Conservation (phyloP, 148 eudicot species). For the Vaccinium myrtillus region DNA sequence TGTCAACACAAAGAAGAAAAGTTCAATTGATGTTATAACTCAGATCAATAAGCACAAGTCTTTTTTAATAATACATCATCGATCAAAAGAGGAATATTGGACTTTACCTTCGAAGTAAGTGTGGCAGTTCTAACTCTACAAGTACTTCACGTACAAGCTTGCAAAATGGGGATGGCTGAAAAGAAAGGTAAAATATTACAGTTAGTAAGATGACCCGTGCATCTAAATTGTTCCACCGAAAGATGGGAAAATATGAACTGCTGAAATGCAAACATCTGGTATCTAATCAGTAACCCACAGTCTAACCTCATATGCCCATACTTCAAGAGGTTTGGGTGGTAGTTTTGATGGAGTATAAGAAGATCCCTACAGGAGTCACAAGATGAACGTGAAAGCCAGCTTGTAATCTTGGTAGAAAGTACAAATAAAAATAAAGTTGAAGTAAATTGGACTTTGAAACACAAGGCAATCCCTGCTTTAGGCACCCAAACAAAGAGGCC, state of each 20-base stretch:
- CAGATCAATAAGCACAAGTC: background rate
- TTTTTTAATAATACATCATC: background rate
- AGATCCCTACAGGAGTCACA: conserved; percentile 51
- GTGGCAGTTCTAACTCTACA: conserved; percentile 94
- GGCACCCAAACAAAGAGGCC: background rate
- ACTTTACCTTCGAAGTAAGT: conserved; percentile 72
- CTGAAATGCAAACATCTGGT: background rate
- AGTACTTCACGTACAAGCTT: conserved; percentile 95
- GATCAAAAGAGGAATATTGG: conserved; percentile 14
- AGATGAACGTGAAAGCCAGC: background rate
- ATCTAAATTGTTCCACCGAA: background rate
- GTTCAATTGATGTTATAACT: background rate
- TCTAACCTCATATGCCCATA: conserved; percentile 96
- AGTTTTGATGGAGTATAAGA: conserved; percentile 73
- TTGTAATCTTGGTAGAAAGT: background rate
- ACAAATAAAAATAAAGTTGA: background rate
- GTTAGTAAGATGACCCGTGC: background rate
- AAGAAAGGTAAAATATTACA: conserved; percentile 8
- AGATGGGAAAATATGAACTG: background rate
- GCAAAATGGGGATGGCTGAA: conserved; percentile 94
- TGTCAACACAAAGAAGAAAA: background rate
- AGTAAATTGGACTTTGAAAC: background rate
- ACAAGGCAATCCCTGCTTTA: background rate
- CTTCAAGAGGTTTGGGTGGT: conserved; percentile 84
- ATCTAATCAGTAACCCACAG: background rate